Percentiles rank a stretch among this genome's conserved stretches.
Conservation (phyloP, 345 rosid species). For the Populus simonii region DNA sequence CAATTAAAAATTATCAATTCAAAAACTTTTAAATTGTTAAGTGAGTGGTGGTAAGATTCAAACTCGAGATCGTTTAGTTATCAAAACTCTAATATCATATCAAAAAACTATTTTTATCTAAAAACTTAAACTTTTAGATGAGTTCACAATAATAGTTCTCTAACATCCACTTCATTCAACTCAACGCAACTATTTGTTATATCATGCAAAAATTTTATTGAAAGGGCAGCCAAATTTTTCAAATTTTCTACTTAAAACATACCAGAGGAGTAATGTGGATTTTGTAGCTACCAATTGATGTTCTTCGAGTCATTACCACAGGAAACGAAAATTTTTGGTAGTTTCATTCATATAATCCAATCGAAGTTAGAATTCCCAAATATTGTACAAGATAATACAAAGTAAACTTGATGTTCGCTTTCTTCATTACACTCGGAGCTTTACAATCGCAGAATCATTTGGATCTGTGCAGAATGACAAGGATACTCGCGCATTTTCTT, state of each 20-base stretch:
- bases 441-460: slow-evolving; percentile 8
- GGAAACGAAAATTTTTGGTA: background rate
- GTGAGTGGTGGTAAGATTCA: accelerated
- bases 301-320: background rate
- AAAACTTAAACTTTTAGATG: too few relatives aligned
- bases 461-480: slow-evolving; percentile 3
- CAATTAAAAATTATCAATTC: too few relatives aligned
- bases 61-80: accelerated
- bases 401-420: background rate
- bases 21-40: too few relatives aligned
- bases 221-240: background rate
- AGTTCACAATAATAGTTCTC: too few relatives aligned
- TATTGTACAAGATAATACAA: background rate
- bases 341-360: background rate
- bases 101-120: too few relatives aligned
- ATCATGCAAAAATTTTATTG: background rate
- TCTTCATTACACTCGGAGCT: slow-evolving; percentile 1
- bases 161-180: background rate
- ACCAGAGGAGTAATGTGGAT: background rate
- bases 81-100: too few relatives aligned
- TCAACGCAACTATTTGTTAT: background rate
- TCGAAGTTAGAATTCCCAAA: background rate
- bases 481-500: background rate
- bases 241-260: background rate
- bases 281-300: background rate